phyloP scores from a whole-genome alignment of 352 stramenopile genomes.

The Globisporangium irregulare region DNA sequence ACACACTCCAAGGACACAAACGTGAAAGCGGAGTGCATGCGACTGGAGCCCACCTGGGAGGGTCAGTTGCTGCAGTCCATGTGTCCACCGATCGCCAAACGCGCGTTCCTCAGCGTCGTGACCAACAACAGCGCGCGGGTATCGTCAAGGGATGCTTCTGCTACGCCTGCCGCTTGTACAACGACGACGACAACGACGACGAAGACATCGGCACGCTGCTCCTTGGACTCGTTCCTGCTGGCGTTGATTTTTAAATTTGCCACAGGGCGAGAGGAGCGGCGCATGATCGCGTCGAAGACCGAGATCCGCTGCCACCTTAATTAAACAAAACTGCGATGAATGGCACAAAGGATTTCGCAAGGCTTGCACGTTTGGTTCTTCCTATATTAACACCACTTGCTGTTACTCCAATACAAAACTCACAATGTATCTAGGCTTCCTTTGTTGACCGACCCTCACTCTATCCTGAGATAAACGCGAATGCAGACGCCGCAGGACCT shows the following conservation, averaged over 20 bases:
- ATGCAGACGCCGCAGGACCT: slow-evolving; percentile 40
- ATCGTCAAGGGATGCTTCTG: not conserved
- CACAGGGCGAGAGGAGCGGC: not conserved
- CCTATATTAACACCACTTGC: not conserved
- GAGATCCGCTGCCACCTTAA: not conserved
- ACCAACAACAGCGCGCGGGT: not conserved
- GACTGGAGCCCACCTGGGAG: not conserved
- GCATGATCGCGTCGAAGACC: not conserved
- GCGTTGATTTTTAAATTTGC: slow-evolving; percentile 5
- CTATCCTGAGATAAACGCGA: slow-evolving; percentile 59
- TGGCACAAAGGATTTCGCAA: not conserved
- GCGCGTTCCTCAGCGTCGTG: slow-evolving; percentile 6
- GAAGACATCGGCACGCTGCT: not conserved
- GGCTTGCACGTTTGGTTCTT: not conserved
- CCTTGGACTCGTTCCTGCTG: not conserved
- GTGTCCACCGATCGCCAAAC: not conserved
- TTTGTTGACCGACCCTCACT: not conserved
- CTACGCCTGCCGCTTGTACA: not conserved
- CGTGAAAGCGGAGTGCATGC: not conserved
- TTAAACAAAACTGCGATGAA: not conserved
- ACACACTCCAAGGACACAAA: not conserved
- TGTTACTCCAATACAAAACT: not conserved
- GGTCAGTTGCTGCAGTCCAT: not conserved
- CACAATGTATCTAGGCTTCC: not conserved
- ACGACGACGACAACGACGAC: not conserved